Evolutionary conservation across 805 yeast species (phyloP).

Genomic region (Ogataea wickerhamii): DNA sequence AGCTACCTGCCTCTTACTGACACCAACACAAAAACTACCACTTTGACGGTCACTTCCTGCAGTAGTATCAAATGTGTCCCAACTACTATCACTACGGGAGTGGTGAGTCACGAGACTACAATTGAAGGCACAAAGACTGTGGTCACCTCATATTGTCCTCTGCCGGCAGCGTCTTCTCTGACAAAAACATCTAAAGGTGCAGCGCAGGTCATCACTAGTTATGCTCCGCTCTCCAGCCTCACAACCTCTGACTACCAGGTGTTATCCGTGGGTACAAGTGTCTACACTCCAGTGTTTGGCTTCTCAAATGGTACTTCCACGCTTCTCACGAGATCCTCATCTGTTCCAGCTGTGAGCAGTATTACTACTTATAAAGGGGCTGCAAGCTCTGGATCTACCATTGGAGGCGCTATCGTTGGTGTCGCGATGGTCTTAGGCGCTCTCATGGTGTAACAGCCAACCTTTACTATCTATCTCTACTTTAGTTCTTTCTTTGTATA

Average conservation of each 20-base stretch:
- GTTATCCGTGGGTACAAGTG: slow-evolving; percentile 2
- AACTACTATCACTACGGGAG: slow-evolving; percentile 17
- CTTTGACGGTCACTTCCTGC: slow-evolving; percentile 30
- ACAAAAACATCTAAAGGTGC: slow-evolving; percentile 30
- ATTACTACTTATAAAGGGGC: slow-evolving; percentile 30
- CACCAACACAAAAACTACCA: slow-evolving; percentile 5
- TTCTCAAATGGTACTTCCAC: slow-evolving; percentile 2
- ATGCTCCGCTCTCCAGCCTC: slow-evolving; percentile 28
- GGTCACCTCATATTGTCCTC: slow-evolving; percentile 38
- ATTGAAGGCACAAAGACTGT: slow-evolving; percentile 34
- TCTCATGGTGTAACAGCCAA: slow-evolving; percentile 9
- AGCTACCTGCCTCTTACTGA: slow-evolving; percentile 34
- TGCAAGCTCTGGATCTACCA: slow-evolving; percentile 14
- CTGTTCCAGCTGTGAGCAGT: slow-evolving; percentile 7
- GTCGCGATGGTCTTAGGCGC: slow-evolving; percentile 10
- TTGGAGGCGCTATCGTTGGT: slow-evolving; percentile 11
- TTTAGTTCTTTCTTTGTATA: too few species aligned
- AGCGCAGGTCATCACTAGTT: slow-evolving; percentile 35
- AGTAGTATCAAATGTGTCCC: slow-evolving; percentile 27
- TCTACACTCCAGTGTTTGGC: slow-evolving; percentile 6
- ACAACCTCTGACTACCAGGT: slow-evolving; percentile 11
- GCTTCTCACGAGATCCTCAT: slow-evolving; percentile 4
- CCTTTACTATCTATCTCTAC: too few species aligned
- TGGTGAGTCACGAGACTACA: slow-evolving; percentile 29
- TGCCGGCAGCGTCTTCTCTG: slow-evolving; percentile 8